Base-by-base conservation (phyloP, 2,329 filamentous ascomycete genomes). In the Akanthomyces uredinophilus region DNA sequence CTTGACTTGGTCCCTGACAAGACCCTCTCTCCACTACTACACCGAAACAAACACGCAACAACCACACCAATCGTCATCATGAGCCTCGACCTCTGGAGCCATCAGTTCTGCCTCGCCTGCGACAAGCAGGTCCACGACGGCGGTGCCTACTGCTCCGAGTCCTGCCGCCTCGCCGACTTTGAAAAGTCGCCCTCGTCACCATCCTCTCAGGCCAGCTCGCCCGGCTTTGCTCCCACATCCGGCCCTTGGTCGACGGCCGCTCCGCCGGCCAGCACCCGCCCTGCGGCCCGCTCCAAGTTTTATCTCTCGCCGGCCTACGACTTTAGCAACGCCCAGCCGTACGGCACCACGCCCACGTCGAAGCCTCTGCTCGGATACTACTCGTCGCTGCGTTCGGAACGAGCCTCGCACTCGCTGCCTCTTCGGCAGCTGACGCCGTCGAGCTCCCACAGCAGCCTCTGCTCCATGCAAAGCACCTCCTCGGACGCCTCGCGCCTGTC, bases 21-120 rank as follows among this genome's bases (percentile, higher is more conserved):
- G 14, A 10, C 29, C 20, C 20, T 35, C 8, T 44, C 29, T 41
- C 50, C 47, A 37, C 41, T 14, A 39, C 41, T 43, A 41, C 56
- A 24, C 22, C 46, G n/a, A 43, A 22, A 51, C 56, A 22, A 18
- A 14, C 27, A 35, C 24, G 8, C 49, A 61, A 37, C 47, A 24
- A 44, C 60, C 39, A 69, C 66, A 67, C 66, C 66, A 66, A 64
- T 22, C 62, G 61, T 65, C 72, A 77, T 72, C 67, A 85, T 84
- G 81, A 79, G 82, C 73, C 78, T 79, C 72, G 82, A 85, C 68
- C 76, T 80, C 71, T 96, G 93, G 92, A 90, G 90, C 70, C 91
- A 90, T 75, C 89, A 96, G 77, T 96, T 92, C 84, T 97, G 93
- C 83, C 87, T 97, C 70, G 87, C 90, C 79, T 97, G 93, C 81